These are phyloP conservation scores for Fusarium sp. DNA, from an alignment of 2,329 filamentous ascomycete genomes.

Conservation along the genomic window DNA sequence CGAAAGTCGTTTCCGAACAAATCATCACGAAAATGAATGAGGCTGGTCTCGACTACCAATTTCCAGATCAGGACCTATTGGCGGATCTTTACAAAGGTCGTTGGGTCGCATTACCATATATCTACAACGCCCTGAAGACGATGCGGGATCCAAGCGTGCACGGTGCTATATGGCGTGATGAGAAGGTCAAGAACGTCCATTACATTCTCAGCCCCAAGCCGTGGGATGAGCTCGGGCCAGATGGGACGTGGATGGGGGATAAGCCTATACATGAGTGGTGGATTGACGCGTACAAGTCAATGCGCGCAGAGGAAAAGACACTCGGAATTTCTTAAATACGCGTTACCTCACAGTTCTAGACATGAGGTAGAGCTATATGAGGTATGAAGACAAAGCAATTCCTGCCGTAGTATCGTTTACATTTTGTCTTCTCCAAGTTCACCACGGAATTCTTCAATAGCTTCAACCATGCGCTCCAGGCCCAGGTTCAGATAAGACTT, in stretches of 20 bases:
- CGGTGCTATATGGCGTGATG: neutral
- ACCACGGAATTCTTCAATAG: neutral
- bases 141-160: neutral
- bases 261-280: slow-evolving; percentile 20
- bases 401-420: accelerated
- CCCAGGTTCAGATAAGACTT: neutral
- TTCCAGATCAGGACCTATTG: slow-evolving; percentile 13
- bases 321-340: accelerated
- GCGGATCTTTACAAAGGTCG: slow-evolving; percentile 1
- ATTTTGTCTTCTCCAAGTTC: neutral
- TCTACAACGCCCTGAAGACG: slow-evolving; percentile 18
- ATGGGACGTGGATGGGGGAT: neutral
- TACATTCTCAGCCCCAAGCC: slow-evolving; percentile 21
- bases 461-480: neutral
- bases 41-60: neutral
- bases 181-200: slow-evolving; percentile 17
- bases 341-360: accelerated
- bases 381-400: neutral
- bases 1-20: neutral
- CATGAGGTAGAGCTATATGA: accelerated
- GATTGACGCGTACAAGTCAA: slow-evolving; percentile 1
- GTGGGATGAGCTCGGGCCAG: neutral
- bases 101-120: slow-evolving; percentile 8
- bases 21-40: neutral
- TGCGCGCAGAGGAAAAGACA: neutral